Base-by-base conservation (phyloP, 495 filamentous ascomycete species). In the Bombardia bombarda region DNA sequence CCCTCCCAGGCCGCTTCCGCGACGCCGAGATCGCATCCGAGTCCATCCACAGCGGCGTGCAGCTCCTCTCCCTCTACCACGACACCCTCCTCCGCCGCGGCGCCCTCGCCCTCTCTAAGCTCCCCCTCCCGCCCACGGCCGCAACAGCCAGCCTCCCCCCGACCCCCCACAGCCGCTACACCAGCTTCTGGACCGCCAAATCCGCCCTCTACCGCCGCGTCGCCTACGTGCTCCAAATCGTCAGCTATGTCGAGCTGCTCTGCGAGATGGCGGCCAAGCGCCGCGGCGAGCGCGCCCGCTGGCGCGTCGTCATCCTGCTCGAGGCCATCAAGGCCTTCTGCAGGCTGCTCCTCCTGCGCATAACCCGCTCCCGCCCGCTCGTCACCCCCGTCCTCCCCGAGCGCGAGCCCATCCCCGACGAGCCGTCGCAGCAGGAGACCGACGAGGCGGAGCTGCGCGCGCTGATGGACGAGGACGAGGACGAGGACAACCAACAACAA, bases 11-110 rank as follows among this genome's bases (percentile, higher is more conserved):
- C 45, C 87, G 89, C 38, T 95, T 93, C 62, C 80, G 88, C 50
- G 90, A 97, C 57, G 86, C 89, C 25, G 90, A 95, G 59, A 79
- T 97, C 51, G 83, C 90, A 45, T 95, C 92, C 49, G 92, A 98
- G 68, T 88, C 84, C 40, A 75, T 97, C 16, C 89, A 98, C 54
- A 87, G 83, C 31, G 78, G 79, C 43, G 82, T 96, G 24, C 87
- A 94, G 55, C 73, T 98, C 10, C 76, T 98, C 43, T 90, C 90
- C 9, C 74, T 96, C 45, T 96, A 96, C 65, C 90, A 97, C 72
- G 90, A 97, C 62, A 78, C 82, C 28, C 79, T 98, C 31, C 86
- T 98, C 19, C 76, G 80, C 38, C 74, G 78, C 51, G n/a, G n/a
- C n/a, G 80, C 83, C 19, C 42, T 66, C 68, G 64, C 61, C 50